Conservation (phyloP, 2,329 filamentous ascomycete species). For the Pseudogymnoascus sp. region DNA sequence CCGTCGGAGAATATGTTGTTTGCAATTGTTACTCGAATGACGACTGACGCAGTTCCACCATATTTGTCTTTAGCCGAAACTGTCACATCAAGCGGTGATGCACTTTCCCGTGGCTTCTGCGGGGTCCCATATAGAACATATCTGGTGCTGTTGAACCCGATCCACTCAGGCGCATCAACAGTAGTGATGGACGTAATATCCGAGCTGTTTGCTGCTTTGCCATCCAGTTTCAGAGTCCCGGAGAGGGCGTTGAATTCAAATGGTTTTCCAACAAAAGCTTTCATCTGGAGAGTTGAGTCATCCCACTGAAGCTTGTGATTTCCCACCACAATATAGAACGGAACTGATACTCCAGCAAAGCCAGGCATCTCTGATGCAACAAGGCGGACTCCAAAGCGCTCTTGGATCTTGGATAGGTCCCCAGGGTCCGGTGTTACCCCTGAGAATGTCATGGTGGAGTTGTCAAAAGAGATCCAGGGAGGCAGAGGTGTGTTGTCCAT, state of each 20-base stretch:
- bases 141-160: conserved; percentile 54
- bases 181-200: conserved; percentile 46
- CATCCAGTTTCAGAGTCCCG: conserved; percentile 50
- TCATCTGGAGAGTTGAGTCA: conserved; percentile 47
- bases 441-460: conserved; percentile 54
- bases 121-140: conserved; percentile 59
- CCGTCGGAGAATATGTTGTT: conserved; percentile 17
- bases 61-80: conserved; percentile 52
- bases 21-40: conserved; percentile 33
- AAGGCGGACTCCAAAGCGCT: conserved; percentile 63
- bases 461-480: conserved; percentile 74
- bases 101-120: conserved; percentile 35
- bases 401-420: conserved; percentile 57
- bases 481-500: conserved; percentile 74
- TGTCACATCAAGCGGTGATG: conserved; percentile 53
- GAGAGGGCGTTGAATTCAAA: conserved; percentile 47
- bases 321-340: conserved; percentile 66
- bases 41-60: conserved; percentile 50
- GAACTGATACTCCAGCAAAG: conserved; percentile 57
- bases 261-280: conserved; percentile 44
- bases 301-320: conserved; percentile 60
- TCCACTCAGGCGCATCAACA: conserved; percentile 57
- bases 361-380: conserved; percentile 74
- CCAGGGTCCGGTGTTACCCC: conserved; percentile 61
- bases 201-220: conserved; percentile 37